Evolutionary conservation across 805 yeast genomes (phyloP), one percentile per base, ranked within the genome.

Genomic region (Yamadazyma phyllophila): DNA sequence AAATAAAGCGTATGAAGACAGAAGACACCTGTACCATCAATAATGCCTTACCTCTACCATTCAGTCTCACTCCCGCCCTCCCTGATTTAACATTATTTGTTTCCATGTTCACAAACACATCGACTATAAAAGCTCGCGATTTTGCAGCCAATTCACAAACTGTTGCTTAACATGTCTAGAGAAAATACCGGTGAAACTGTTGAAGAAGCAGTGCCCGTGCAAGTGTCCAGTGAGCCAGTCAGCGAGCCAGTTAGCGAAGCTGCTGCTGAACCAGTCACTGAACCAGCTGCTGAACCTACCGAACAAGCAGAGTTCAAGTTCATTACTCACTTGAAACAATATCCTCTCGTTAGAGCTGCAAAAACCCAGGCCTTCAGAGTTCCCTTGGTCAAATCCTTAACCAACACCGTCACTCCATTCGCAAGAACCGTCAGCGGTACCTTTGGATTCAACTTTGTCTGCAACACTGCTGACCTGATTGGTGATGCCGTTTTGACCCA

Each of bases 401-500:
- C 37, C 7, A 36, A 36, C 7, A 17, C 48, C 6, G 26, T 50
- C 6, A 13, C 30, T 8, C 43, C 48, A 7, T 16, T 35, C 2
- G 26, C 48, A 2, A 46, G 26, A 26, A 44, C 33, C 31, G 9
- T 43, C 10, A 43, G 42, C 26, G 36, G 34, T 8, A 14, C 17
- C 9, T 16, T 36, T 15, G 43, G 41, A 10, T 26, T 46, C 8
- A 24, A 36, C 17, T 78, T 80, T 15, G 67, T 77, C 5, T 62
- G 80, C 36, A 63, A 70, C 37, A 71, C 76, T 17, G 87, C 87
- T 61, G 71, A 68, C 43, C 61, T 68, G 26, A 73, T 83, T 26
- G 63, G 61, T n/a, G 84, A 85, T 53, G 55, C 67, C 26, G 65
- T 78, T n/a, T 76, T 90, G 54, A 61, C 59, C 46, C 59, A 69